phyloP scores from a whole-genome alignment of 164 flowering plant genomes.

The Akebia trifoliata region DNA sequence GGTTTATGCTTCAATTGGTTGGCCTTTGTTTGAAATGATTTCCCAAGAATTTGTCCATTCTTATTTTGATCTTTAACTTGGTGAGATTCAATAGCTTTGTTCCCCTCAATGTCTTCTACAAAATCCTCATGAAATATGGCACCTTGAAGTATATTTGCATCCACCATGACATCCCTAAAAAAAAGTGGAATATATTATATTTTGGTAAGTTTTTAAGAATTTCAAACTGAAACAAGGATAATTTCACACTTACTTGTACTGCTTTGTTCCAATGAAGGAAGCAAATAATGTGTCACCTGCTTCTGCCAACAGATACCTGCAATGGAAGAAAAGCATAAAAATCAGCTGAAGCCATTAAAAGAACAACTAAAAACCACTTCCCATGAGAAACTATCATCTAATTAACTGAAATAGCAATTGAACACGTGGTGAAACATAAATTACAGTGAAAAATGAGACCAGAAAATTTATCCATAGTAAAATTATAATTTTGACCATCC shows the following conservation, averaged over 20 bases:
- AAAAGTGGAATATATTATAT: slow-evolving; percentile 5
- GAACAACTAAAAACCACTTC: not conserved
- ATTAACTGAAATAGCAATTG: too few relatives aligned
- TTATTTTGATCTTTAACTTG: slow-evolving; percentile 29
- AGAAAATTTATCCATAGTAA: too few relatives aligned
- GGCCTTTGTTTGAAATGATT: slow-evolving; percentile 38
- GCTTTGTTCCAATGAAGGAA: slow-evolving; percentile 93
- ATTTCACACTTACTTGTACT: slow-evolving; percentile 63
- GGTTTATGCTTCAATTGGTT: slow-evolving; percentile 39
- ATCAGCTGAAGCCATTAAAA: not conserved
- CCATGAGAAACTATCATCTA: too few relatives aligned
- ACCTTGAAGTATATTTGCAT: slow-evolving; percentile 94
- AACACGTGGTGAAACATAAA: too few relatives aligned
- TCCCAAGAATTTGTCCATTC: slow-evolving; percentile 32
- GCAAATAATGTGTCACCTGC: slow-evolving; percentile 98
- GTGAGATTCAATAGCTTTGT: slow-evolving; percentile 34
- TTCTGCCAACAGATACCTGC: slow-evolving; percentile 91
- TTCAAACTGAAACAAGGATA: not conserved
- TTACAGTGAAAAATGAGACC: not conserved
- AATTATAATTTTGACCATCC: too few relatives aligned
- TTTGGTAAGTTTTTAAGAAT: slow-evolving; percentile 4
- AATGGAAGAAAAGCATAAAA: slow-evolving; percentile 5
- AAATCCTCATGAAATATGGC: slow-evolving; percentile 84
- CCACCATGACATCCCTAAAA: slow-evolving; percentile 83
- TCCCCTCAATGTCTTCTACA: slow-evolving; percentile 40